Evolutionary conservation across 2,329 filamentous ascomycete species (phyloP).

Genomic region (Ceratocystis diversiconidia): DNA sequence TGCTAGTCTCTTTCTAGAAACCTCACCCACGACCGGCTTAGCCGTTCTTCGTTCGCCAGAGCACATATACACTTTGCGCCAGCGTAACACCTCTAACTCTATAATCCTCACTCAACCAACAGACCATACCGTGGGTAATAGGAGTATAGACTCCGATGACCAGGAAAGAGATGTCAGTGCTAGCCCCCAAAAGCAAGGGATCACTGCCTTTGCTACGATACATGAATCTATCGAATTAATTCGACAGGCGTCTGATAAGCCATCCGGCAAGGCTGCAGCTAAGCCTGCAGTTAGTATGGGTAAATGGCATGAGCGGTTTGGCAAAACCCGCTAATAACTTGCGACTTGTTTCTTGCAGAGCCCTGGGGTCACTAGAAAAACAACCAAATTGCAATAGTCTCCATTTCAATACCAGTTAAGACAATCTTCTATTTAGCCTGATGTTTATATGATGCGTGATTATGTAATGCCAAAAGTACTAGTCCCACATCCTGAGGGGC

Average conservation of each 20-base stretch:
- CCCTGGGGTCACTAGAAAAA: not conserved
- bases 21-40: slow-evolving; percentile 31
- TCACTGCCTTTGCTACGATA: slow-evolving; percentile 36
- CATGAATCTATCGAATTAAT: slow-evolving; percentile 51
- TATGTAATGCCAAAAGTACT: not conserved
- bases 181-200: not conserved
- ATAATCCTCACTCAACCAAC: slow-evolving; percentile 33
- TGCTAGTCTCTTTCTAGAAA: slow-evolving; percentile 34
- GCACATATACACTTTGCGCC: slow-evolving; percentile 44
- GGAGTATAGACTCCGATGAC: not conserved
- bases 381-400: not conserved
- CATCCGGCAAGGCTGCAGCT: slow-evolving; percentile 19
- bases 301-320: slow-evolving; percentile 49
- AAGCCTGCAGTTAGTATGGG: slow-evolving; percentile 28
- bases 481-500: not conserved
- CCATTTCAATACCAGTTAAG: not conserved
- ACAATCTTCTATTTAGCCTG: not conserved
- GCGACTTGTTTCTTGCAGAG: not conserved
- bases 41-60: slow-evolving; percentile 39
- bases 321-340: slow-evolving; percentile 28
- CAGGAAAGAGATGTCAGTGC: not conserved
- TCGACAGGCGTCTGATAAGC: slow-evolving; percentile 25
- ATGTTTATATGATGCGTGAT: not conserved
- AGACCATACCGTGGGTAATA: slow-evolving; percentile 16
- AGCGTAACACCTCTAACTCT: slow-evolving; percentile 56